Conservation (phyloP, 208 protist species). For the Angomonas deanei region DNA sequence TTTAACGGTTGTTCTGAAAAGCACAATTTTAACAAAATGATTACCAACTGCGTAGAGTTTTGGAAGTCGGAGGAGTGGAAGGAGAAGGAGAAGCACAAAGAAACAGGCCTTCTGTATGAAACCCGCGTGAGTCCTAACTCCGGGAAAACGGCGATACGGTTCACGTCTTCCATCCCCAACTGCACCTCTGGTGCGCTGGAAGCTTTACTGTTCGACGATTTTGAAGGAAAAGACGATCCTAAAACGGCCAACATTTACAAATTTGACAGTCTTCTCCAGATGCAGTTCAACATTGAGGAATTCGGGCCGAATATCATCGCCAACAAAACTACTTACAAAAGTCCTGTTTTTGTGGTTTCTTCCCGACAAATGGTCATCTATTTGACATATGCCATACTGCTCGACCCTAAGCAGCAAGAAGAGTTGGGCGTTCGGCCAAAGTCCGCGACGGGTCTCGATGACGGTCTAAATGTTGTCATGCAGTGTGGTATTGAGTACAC, state of each 20-base stretch:
- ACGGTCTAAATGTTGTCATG: neutral
- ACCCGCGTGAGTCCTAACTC: neutral
- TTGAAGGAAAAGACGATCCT: neutral
- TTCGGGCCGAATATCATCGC: neutral
- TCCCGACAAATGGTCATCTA: neutral
- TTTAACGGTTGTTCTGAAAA: neutral
- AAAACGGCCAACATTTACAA: neutral
- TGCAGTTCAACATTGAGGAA: neutral
- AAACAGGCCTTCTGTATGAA: neutral
- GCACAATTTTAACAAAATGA: neutral
- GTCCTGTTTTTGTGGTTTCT: neutral
- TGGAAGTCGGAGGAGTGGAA: neutral
- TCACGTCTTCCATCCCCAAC: neutral
- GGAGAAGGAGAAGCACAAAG: neutral
- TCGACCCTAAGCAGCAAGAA: neutral
- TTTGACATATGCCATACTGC: neutral
- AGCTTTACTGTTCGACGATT: slow-evolving; percentile 1
- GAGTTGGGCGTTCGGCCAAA: neutral
- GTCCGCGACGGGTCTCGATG: neutral
- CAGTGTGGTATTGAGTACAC: neutral
- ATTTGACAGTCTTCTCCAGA: neutral
- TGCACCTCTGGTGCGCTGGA: neutral
- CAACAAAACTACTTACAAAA: neutral
- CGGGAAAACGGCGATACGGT: neutral
- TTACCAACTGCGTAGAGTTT: neutral